Evolutionary conservation across 1,284 basidiomycete genomes (phyloP), one percentile per base, ranked within the genome.

Genomic region (Microstroma glucosiphilum): DNA sequence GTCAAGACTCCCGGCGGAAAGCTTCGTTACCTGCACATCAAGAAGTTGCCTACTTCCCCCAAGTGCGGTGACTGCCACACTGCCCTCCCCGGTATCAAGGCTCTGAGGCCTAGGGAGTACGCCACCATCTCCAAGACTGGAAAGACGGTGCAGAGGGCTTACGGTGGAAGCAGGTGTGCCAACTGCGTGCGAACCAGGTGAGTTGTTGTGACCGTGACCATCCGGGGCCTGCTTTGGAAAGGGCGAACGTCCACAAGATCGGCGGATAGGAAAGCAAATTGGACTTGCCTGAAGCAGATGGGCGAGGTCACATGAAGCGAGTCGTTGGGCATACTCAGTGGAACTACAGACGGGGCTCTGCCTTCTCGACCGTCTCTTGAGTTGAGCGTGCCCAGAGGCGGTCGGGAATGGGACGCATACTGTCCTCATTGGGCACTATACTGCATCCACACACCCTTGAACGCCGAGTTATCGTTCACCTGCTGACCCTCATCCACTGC

Each of bases 1-100:
- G 87, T 98, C 73, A 98, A 98, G 86, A 98, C 94, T 53, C 94
- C 94, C 71, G 91, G 91, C 81, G 90, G 91, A 65, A 88, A 88
- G 82, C 87, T 92, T 73, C 89, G 90, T 73, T 91, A 91, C 84
- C 89, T 92, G 82, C 89, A 91, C 82, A 82, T 91, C 80, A 88
- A 90, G 85, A 93, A 93, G 84, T 86, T 86, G 70, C 86, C 86
- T 58, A 86, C 89, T 60, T 83, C 90, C 59, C 94, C 94, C 78
- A 97, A 97, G 83, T 98, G 94, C 82, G 77, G 77, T 65, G 77
- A 79, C 66, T 79, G 77, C 73, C 77, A 79, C 69, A 56, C 61
- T 6, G 65, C 68, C 26, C 65, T 79, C 6, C 62, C 65, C 54
- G 77, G 77, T 58, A 68, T 79, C 66, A 75, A 77, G 74, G 71